Evolutionary conservation across 148 eudicot species (phyloP).

Genomic region (Talinum fruticosum): DNA sequence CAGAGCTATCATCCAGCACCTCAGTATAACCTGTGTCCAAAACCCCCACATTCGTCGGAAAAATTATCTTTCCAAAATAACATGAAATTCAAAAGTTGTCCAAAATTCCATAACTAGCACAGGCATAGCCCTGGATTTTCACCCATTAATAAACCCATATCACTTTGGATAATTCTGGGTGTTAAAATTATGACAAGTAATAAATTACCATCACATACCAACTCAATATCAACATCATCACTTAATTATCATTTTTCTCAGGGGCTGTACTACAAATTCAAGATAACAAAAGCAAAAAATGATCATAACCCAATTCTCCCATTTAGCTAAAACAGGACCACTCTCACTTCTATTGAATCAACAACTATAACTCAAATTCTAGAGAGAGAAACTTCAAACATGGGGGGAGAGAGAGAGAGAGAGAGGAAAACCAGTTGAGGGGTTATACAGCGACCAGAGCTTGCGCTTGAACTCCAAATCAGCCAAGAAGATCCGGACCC

Average conservation of each 20-base stretch:
- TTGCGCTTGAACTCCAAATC: slow-evolving; percentile 75
- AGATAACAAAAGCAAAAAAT: slow-evolving; percentile 3
- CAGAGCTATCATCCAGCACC: slow-evolving; percentile 58
- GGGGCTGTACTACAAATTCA: not conserved
- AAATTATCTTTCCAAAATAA: not conserved
- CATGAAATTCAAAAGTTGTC: not conserved
- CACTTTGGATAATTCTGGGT: not conserved
- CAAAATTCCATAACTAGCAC: too few relatives aligned
- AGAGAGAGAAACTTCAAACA: not conserved
- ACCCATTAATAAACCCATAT: not conserved
- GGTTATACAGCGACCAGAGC: slow-evolving; percentile 76
- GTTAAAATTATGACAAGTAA: not conserved
- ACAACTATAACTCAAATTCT: not conserved
- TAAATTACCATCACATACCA: not conserved
- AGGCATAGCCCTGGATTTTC: not conserved
- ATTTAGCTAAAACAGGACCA: not conserved
- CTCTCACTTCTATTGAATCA: not conserved
- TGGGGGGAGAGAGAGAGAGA: not conserved
- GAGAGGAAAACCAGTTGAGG: slow-evolving; percentile 47
- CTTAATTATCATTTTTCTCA: not conserved
- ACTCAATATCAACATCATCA: not conserved
- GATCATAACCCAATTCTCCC: not conserved
- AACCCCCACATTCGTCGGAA: not conserved
- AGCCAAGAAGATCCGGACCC: slow-evolving; percentile 82
- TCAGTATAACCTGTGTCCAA: slow-evolving; percentile 79